Conservation (phyloP, 257 asterid species). For the Solanum clarkiae region DNA sequence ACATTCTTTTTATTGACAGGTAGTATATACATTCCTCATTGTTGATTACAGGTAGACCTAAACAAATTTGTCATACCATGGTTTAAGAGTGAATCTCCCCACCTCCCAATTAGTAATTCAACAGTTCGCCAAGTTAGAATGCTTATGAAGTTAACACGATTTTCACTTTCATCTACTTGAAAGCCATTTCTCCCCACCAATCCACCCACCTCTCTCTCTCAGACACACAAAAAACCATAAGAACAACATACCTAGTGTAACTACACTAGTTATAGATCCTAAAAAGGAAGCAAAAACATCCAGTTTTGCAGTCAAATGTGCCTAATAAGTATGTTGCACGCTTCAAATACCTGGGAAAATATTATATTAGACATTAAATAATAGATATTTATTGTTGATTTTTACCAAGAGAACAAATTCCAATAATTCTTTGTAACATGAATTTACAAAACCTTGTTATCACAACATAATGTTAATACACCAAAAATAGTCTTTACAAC, state of each 20-base stretch:
- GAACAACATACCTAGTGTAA: background rate
- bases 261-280: background rate
- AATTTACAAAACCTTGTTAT: too few species aligned
- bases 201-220: background rate
- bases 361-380: too few species aligned
- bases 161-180: background rate
- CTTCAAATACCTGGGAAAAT: too few species aligned
- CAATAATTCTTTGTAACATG: too few species aligned
- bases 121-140: background rate
- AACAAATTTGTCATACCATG: background rate
- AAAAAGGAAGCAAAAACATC: background rate
- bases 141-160: background rate
- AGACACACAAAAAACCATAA: background rate
- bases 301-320: background rate
- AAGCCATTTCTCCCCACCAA: background rate
- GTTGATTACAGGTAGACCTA: background rate
- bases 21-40: background rate
- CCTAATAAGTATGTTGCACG: background rate
- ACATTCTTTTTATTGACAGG: background rate
- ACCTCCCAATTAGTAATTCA: background rate
- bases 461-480: too few species aligned
- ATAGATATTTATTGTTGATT: too few species aligned
- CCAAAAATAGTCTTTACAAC: background rate
- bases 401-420: too few species aligned
- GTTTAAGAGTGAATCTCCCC: background rate